Percentiles rank a stretch among this genome's conserved stretches.
phyloP scores from a whole-genome alignment of 2,329 filamentous ascomycete genomes.

The Talaromyces sp. region DNA sequence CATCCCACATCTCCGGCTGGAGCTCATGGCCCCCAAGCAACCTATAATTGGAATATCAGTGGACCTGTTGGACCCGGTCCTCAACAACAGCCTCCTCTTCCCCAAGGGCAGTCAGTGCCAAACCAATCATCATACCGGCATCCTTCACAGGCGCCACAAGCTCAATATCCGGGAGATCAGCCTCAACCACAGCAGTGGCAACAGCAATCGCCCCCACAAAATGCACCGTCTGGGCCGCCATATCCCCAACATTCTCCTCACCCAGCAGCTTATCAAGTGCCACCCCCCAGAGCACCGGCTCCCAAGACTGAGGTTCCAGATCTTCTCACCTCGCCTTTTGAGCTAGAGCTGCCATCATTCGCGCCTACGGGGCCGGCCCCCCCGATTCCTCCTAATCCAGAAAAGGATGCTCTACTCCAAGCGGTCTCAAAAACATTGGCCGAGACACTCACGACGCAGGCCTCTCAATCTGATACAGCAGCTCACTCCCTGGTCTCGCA shows the following conservation, averaged over 20 bases:
- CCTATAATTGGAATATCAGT: slow-evolving; percentile 6
- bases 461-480: slow-evolving; percentile 72
- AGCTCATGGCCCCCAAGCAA: background rate
- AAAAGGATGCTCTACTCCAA: slow-evolving; percentile 83
- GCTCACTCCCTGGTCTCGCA: slow-evolving; percentile 78
- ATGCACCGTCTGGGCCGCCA: slow-evolving; percentile 19
- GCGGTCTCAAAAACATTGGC: slow-evolving; percentile 73
- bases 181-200: slow-evolving; percentile 31
- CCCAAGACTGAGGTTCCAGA: slow-evolving; percentile 51
- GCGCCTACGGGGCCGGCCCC: slow-evolving; percentile 61
- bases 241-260: slow-evolving; percentile 37
- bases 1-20: slow-evolving; percentile 8
- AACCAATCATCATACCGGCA: background rate
- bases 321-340: slow-evolving; percentile 65
- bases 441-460: slow-evolving; percentile 68
- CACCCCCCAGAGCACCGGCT: slow-evolving; percentile 22
- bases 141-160: slow-evolving; percentile 8
- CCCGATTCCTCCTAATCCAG: slow-evolving; percentile 90
- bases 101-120: background rate
- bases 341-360: slow-evolving; percentile 58
- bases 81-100: background rate
- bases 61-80: background rate
- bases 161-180: slow-evolving; percentile 27
- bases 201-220: slow-evolving; percentile 25
- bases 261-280: slow-evolving; percentile 24